A percentile compares a stretch with the other conserved stretches of the same genome.
Conservation (phyloP, 106 monocot genomes). For the Chionographis japonica region DNA sequence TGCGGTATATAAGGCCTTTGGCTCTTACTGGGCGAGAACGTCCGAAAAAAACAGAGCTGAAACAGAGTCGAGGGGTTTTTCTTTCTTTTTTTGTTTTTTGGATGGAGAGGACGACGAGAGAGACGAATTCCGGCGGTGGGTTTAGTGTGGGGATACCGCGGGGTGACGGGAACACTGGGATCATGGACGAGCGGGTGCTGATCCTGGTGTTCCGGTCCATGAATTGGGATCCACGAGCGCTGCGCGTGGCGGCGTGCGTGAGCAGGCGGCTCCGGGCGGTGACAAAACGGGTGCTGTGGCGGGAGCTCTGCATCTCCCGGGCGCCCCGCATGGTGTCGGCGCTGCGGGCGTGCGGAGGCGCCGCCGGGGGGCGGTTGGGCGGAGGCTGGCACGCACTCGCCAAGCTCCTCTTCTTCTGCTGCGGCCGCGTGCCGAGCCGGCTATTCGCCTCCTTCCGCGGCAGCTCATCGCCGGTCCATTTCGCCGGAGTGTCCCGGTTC, state of each 20-base stretch:
- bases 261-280: constrained; percentile 65
- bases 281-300: constrained; percentile 55
- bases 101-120: no score
- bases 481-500: constrained; percentile 39
- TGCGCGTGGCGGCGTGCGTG: constrained; percentile 45
- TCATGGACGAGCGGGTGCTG: constrained; percentile 58
- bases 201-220: constrained; percentile 48
- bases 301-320: constrained; percentile 63
- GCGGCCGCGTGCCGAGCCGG: constrained; percentile 1
- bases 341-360: no score
- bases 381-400: constrained; percentile 59
- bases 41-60: no score
- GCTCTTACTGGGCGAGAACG: no score
- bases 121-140: no score
- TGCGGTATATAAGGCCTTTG: no score
- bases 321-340: constrained; percentile 44
- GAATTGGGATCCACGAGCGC: constrained; percentile 53
- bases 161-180: constrained; percentile 30
- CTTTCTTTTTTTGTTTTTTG: no score
- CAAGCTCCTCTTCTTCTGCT: constrained; percentile 66
- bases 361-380: constrained; percentile 8
- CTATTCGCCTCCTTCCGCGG: no score
- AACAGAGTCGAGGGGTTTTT: no score
- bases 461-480: constrained; percentile 16
- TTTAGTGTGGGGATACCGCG: no score